These are phyloP conservation scores for Fraxinus floribunda DNA, from an alignment of 305 asterid species.

Conservation along the genomic window DNA sequence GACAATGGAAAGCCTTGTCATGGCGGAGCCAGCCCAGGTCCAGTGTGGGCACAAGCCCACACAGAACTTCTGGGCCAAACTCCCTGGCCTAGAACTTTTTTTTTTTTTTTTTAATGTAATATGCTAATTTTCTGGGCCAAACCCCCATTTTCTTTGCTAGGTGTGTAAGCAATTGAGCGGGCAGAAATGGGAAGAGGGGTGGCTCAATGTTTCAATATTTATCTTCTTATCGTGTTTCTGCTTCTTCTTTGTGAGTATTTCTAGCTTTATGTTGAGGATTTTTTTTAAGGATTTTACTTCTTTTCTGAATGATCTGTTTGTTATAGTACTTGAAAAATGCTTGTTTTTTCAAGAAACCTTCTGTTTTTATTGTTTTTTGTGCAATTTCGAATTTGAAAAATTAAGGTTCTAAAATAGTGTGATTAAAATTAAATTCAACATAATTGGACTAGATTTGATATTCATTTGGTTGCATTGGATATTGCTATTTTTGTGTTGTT, in stretches of 20 bases:
- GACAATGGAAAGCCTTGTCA: no score
- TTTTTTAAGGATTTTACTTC: conserved; percentile 11
- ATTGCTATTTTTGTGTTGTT: not conserved
- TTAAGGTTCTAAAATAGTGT: no score
- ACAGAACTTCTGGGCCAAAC: no score
- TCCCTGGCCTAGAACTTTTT: no score
- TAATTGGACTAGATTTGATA: not conserved
- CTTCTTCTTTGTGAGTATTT: conserved; percentile 52
- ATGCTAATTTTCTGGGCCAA: no score
- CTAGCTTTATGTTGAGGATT: not conserved
- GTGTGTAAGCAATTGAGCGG: conserved; percentile 24
- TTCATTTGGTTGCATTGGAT: conserved; percentile 29
- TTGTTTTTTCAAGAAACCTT: not conserved
- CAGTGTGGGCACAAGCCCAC: no score
- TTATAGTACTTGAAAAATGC: conserved; percentile 8
- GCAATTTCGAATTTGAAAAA: conserved; percentile 20
- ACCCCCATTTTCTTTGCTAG: conserved; percentile 21
- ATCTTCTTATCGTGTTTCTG: conserved; percentile 35
- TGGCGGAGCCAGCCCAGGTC: no score
- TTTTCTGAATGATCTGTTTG: conserved; percentile 30
- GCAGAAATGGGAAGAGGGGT: conserved; percentile 46
- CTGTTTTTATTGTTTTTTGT: conserved; percentile 21
- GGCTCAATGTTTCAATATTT: conserved; percentile 24
- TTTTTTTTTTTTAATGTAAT: no score
- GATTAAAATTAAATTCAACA: not conserved